A percentile compares a stretch with the other conserved stretches of the same genome.
Conservation (phyloP, 2,329 filamentous ascomycete genomes). For the Didymella pomorum region DNA sequence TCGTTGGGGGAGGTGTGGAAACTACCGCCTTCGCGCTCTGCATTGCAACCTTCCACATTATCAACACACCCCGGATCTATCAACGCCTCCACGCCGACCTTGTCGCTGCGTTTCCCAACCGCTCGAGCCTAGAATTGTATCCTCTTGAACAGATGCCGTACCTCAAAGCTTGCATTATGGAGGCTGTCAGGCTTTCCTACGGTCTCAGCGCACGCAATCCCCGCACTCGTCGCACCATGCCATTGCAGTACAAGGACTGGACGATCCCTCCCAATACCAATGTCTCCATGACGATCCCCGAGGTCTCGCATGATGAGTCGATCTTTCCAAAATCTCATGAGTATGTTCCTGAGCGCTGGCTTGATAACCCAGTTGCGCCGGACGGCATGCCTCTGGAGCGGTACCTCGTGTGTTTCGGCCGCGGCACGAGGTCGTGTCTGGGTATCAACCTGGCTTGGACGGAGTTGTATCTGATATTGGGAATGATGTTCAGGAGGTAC, state of each 20-base stretch:
- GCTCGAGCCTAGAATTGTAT: conserved; percentile 32
- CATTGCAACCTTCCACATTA: conserved; percentile 46
- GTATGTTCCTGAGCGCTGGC: conserved; percentile 55
- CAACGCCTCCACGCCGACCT: conserved; percentile 43
- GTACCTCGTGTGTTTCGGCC: conserved; percentile 53
- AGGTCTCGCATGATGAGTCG: conserved; percentile 46
- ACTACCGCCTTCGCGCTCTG: conserved; percentile 48
- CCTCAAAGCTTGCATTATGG: conserved; percentile 40
- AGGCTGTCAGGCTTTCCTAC: conserved; percentile 49
- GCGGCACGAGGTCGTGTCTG: conserved; percentile 54
- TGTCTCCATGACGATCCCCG: conserved; percentile 50
- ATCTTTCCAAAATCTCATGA: conserved; percentile 48
- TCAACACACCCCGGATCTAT: conserved; percentile 43
- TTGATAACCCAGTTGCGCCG: conserved; percentile 38
- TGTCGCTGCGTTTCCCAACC: conserved; percentile 39
- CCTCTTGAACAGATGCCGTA: conserved; percentile 39
- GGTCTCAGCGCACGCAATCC: conserved; percentile 52
- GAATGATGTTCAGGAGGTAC: conserved; percentile 46
- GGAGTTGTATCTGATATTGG: conserved; percentile 46
- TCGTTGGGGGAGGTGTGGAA: conserved; percentile 52
- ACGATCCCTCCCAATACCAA: conserved; percentile 47
- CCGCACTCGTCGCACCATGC: conserved; percentile 36
- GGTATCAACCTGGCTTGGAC: conserved; percentile 52
- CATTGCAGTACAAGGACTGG: conserved; percentile 39
- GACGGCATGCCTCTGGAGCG: conserved; percentile 49